These are phyloP conservation scores for Coemansia sp. DNA, from an alignment of 371 early-diverging fungal genomes.

Conservation along the genomic window DNA sequence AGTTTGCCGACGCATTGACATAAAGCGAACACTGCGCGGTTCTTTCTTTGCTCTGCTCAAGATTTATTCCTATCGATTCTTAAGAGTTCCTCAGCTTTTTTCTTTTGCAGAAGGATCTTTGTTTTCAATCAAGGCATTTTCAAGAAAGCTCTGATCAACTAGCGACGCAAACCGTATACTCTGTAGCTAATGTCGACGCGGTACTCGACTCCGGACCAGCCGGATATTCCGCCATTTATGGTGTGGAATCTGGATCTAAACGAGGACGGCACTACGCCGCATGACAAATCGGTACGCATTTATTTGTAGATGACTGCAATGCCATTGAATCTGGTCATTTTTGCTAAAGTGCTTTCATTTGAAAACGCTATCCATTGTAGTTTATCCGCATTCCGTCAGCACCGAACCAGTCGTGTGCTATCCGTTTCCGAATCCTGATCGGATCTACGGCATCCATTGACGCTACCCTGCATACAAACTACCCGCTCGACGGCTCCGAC, in stretches of 20 bases:
- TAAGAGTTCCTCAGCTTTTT: neutral
- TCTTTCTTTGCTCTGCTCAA: slow-evolving; percentile 3
- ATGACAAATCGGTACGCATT: slow-evolving; percentile 57
- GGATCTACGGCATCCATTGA: slow-evolving; percentile 72
- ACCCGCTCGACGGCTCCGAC: slow-evolving; percentile 70
- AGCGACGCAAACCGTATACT: neutral
- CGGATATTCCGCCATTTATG: slow-evolving; percentile 42
- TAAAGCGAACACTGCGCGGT: neutral
- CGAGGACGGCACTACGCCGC: slow-evolving; percentile 60
- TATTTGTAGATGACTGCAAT: neutral
- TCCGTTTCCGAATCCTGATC: slow-evolving; percentile 78
- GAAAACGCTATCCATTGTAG: slow-evolving; percentile 50
- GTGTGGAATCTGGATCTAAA: slow-evolving; percentile 58
- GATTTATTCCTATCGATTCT: neutral
- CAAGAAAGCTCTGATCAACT: neutral
- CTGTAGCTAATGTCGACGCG: slow-evolving; percentile 20
- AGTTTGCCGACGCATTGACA: neutral
- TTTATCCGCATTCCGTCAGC: slow-evolving; percentile 77
- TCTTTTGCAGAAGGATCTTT: neutral
- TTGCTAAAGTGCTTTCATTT: neutral
- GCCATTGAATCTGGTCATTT: too few relatives aligned
- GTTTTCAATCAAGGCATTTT: neutral
- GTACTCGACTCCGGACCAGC: slow-evolving; percentile 47
- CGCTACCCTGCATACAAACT: slow-evolving; percentile 75
- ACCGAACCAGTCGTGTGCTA: slow-evolving; percentile 60